These are phyloP conservation scores for Adansonia rubrostipa DNA, from an alignment of 441 rosid species.

Conservation along the genomic window DNA sequence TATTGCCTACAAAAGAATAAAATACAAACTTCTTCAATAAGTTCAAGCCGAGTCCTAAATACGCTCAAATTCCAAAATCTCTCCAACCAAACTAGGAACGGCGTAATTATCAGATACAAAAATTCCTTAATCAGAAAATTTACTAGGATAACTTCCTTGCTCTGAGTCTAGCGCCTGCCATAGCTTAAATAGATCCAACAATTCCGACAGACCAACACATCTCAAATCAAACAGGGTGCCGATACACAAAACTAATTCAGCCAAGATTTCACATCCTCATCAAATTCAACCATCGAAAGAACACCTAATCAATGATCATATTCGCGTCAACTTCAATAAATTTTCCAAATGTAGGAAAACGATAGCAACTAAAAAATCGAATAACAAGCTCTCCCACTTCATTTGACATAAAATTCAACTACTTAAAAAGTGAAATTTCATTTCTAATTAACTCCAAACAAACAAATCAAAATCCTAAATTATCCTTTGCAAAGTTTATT, in stretches of 20 bases:
- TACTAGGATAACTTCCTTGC: background rate
- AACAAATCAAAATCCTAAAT: background rate
- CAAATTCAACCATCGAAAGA: conserved; percentile 11
- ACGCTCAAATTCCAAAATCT: background rate
- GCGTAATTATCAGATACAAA: background rate
- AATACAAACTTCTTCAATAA: background rate
- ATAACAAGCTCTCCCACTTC: conserved; percentile 6
- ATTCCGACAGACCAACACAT: background rate
- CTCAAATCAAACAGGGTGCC: background rate
- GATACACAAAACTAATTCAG: conserved; percentile 2
- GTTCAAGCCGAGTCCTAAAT: conserved; percentile 3
- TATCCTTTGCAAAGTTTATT: conserved; percentile 18
- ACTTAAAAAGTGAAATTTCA: background rate
- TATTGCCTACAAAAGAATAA: background rate
- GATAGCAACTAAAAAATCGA: conserved; percentile 18
- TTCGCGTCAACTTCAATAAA: background rate
- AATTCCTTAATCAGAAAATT: background rate
- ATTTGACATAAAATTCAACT: background rate
- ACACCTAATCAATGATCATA: background rate
- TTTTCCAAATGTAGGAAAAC: background rate
- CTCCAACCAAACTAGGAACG: conserved; percentile 9
- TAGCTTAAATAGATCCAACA: conserved; percentile 21
- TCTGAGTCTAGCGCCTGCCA: background rate
- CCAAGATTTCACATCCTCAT: conserved; percentile 8
- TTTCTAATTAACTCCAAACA: background rate